phyloP scores from a whole-genome alignment of 2,329 filamentous ascomycete genomes.

The Colletotrichum sp. region DNA sequence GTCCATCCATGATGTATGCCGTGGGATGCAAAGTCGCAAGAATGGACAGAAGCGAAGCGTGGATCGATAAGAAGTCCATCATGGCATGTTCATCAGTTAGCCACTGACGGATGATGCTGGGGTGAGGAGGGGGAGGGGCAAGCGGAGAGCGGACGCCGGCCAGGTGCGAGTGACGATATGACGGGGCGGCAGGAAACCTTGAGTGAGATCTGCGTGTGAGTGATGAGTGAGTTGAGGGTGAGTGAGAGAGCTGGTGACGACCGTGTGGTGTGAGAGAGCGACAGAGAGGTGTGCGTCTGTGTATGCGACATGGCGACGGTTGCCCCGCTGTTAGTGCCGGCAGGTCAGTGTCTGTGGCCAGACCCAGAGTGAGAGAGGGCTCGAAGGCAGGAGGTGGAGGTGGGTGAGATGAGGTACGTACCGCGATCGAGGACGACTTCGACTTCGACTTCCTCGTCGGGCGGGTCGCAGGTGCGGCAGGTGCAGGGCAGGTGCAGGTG shows the following conservation, averaged over 20 bases:
- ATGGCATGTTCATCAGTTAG: constrained; percentile 15
- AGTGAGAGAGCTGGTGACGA: neutral
- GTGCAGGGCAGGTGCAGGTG: neutral
- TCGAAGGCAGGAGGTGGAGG: neutral
- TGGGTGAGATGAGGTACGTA: neutral
- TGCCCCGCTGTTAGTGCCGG: constrained; percentile 13
- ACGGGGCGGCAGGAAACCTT: constrained; percentile 1
- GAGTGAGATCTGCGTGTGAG: constrained; percentile 12
- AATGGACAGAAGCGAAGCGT: neutral
- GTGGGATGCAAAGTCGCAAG: neutral
- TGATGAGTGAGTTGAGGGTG: neutral
- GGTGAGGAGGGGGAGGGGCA: neutral
- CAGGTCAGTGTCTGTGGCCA: neutral
- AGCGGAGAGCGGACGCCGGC: neutral
- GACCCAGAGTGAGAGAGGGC: neutral
- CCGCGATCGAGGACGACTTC: neutral
- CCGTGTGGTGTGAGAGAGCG: neutral
- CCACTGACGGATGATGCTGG: constrained; percentile 8
- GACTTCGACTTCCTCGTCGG: neutral
- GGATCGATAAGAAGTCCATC: constrained; percentile 8
- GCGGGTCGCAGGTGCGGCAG: neutral
- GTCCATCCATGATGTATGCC: neutral
- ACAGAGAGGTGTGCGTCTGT: neutral
- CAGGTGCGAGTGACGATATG: constrained; percentile 5
- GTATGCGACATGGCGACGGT: neutral